Conservation (phyloP, 2,329 filamentous ascomycete species). For the Penicillium sp. region DNA sequence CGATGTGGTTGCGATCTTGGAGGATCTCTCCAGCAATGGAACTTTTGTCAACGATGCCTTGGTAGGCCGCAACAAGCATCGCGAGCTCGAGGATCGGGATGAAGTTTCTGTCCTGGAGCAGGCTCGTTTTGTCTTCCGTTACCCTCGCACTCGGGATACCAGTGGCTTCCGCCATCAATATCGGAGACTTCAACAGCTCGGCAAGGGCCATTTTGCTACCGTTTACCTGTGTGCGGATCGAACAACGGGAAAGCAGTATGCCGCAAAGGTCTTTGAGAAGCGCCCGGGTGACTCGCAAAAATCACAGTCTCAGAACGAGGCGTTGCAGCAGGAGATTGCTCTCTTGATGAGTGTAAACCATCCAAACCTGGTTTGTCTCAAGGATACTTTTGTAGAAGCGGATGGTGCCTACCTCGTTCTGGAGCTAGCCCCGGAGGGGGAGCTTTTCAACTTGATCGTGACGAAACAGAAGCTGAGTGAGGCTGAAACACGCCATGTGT, state of each 20-base stretch:
- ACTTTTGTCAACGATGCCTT: slow-evolving; percentile 94
- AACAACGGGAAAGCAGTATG: slow-evolving; percentile 75
- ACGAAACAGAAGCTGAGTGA: slow-evolving; percentile 87
- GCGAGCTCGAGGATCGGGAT: slow-evolving; percentile 85
- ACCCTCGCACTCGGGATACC: slow-evolving; percentile 72
- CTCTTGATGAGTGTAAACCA: slow-evolving; percentile 97
- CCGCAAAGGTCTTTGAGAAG: slow-evolving; percentile 94
- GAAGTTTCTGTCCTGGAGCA: slow-evolving; percentile 85
- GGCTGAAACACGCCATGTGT: slow-evolving; percentile 80
- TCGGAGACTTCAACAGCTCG: slow-evolving; percentile 78
- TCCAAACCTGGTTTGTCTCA: slow-evolving; percentile 86
- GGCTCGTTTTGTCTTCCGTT: slow-evolving; percentile 87
- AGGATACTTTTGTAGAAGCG: slow-evolving; percentile 90
- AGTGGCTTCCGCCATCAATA: slow-evolving; percentile 87
- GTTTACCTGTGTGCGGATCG: slow-evolving; percentile 92
- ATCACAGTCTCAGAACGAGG: slow-evolving; percentile 70
- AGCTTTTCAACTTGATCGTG: slow-evolving; percentile 94
- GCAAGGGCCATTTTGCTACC: slow-evolving; percentile 93
- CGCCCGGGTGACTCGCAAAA: slow-evolving; percentile 78
- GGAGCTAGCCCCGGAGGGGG: slow-evolving; percentile 87
- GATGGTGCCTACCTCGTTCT: slow-evolving; percentile 90
- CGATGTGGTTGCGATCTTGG: slow-evolving; percentile 69
- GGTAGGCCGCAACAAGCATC: slow-evolving; percentile 86
- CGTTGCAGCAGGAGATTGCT: slow-evolving; percentile 91
- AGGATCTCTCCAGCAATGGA: slow-evolving; percentile 93